phyloP scores from a whole-genome alignment of 768 basidiomycete genomes.

The Scleroderma bovista region DNA sequence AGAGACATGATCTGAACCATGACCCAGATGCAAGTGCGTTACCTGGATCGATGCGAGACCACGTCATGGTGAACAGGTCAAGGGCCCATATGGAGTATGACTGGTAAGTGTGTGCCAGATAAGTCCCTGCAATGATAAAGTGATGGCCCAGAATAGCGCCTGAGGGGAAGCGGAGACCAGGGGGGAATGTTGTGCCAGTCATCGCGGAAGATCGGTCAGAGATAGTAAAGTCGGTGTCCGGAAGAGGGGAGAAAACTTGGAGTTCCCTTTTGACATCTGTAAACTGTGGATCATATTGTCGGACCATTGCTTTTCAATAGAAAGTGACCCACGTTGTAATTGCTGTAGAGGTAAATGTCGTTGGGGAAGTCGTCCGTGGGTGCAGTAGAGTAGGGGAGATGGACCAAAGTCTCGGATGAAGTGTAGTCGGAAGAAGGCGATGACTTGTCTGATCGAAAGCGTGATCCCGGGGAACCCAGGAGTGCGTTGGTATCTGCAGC shows the following conservation, averaged over 20 bases:
- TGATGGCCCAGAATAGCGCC: slow-evolving; percentile 88
- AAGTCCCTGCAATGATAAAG: slow-evolving; percentile 92
- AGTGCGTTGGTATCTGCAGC: slow-evolving; percentile 35
- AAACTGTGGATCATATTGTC: slow-evolving; percentile 53
- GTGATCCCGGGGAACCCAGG: slow-evolving; percentile 51
- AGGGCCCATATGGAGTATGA: slow-evolving; percentile 97
- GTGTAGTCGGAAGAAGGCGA: slow-evolving; percentile 44
- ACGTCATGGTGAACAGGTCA: slow-evolving; percentile 74
- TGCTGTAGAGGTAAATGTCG: slow-evolving; percentile 90
- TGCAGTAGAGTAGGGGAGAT: slow-evolving; percentile 71
- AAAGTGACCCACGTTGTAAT: slow-evolving; percentile 74
- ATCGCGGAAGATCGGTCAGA: slow-evolving; percentile 78
- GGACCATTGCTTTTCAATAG: not conserved
- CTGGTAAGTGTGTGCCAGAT: slow-evolving; percentile 90
- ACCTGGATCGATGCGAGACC: slow-evolving; percentile 87
- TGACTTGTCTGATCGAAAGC: slow-evolving; percentile 49
- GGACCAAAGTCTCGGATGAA: slow-evolving; percentile 52
- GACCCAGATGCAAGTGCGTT: slow-evolving; percentile 82
- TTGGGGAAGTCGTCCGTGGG: slow-evolving; percentile 73
- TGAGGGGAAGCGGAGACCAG: slow-evolving; percentile 93
- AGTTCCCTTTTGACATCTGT: slow-evolving; percentile 94
- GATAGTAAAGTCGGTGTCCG: slow-evolving; percentile 70
- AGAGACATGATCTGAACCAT: slow-evolving; percentile 91
- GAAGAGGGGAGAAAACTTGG: slow-evolving; percentile 81
- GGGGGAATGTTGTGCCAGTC: slow-evolving; percentile 79